These are phyloP conservation scores for Camptophora hylomeconis DNA, from an alignment of 2,329 filamentous ascomycete species.

Conservation along the genomic window DNA sequence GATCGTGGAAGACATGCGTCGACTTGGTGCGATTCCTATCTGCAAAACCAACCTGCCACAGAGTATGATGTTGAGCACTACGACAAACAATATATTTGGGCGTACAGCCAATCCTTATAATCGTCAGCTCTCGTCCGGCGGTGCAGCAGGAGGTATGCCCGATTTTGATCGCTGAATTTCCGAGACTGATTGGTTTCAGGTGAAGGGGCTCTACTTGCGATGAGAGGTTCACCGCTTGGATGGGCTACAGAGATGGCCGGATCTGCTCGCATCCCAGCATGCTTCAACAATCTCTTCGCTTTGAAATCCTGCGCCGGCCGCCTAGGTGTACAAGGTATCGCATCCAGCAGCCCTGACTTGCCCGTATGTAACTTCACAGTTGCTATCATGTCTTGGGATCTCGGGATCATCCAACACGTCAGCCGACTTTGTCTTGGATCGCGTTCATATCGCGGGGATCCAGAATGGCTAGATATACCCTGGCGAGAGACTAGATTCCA, in stretches of 20 bases:
- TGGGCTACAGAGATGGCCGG: constrained; percentile 24
- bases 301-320: constrained; percentile 7
- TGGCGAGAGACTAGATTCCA: constrained; percentile 8
- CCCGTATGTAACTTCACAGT: constrained; percentile 20
- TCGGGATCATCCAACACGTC: constrained; percentile 5
- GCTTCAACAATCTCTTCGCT: constrained; percentile 18
- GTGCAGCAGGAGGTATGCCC: constrained; percentile 23
- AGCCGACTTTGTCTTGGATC: constrained; percentile 11
- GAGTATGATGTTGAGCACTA: constrained; percentile 34
- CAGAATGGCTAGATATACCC: constrained; percentile 7
- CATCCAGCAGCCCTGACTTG: constrained; percentile 12
- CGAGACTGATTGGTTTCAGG: constrained; percentile 10
- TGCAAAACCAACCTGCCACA: constrained; percentile 45
- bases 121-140: constrained; percentile 20
- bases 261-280: constrained; percentile 23
- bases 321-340: constrained; percentile 5
- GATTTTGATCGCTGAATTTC: neutral
- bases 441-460: constrained; percentile 7
- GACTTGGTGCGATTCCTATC: constrained; percentile 25
- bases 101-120: constrained; percentile 28
- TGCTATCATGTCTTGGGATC: constrained; percentile 19
- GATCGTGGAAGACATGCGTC: constrained; percentile 31
- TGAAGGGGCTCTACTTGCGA: constrained; percentile 23
- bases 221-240: constrained; percentile 20
- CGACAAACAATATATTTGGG: constrained; percentile 29